Evolutionary conservation across 116 monocot genomes (phyloP).

Genomic region (Iris pallida): DNA sequence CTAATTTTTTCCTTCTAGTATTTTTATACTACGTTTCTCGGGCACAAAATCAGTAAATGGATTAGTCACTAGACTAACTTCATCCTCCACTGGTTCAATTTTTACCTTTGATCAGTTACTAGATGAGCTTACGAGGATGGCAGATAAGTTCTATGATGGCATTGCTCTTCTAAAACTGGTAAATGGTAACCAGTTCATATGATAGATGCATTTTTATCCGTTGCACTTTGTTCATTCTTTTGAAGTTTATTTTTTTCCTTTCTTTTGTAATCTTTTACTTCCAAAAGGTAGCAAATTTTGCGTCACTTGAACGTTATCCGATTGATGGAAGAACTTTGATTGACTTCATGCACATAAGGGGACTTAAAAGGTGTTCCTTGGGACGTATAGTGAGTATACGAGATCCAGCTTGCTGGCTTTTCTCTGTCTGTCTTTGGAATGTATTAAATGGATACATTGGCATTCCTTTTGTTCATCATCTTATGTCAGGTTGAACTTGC

Average conservation of each 20-base stretch:
- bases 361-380: too few species aligned
- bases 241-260: too few species aligned
- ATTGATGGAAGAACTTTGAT: too few species aligned
- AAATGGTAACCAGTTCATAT: conserved; percentile 13
- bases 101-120: conserved; percentile 32
- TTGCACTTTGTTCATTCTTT: too few species aligned
- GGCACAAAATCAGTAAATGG: too few species aligned
- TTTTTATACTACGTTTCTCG: too few species aligned
- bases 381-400: conserved; percentile 65
- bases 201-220: background rate
- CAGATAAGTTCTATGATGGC: conserved; percentile 57
- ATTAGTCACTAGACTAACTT: too few species aligned
- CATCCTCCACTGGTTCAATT: background rate
- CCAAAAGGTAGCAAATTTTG: too few species aligned
- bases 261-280: too few species aligned
- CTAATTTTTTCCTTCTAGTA: too few species aligned
- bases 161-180: conserved; percentile 85
- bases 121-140: conserved; percentile 59
- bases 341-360: too few species aligned
- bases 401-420: conserved; percentile 1
- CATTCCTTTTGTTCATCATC: background rate
- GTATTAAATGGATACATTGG: background rate
- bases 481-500: conserved; percentile 81
- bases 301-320: too few species aligned
- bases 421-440: conserved; percentile 5